These are phyloP conservation scores for Exophiala bonariae DNA, from an alignment of 2,329 filamentous ascomycete genomes.

Conservation along the genomic window DNA sequence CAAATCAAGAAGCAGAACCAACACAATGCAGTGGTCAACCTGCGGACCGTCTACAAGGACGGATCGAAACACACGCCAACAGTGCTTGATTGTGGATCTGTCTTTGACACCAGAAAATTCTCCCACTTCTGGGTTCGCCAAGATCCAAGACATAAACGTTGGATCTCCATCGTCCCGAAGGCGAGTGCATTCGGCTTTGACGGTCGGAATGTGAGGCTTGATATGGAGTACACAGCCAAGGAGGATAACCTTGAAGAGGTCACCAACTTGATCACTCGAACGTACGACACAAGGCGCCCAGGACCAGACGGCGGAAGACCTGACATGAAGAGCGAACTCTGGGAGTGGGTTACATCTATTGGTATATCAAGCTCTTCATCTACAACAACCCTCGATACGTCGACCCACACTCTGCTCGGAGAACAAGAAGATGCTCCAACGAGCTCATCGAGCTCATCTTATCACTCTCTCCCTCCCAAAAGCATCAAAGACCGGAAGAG, in stretches of 20 bases:
- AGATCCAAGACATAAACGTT: slow-evolving; percentile 20
- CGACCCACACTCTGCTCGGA: not conserved
- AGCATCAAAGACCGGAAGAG: slow-evolving; percentile 28
- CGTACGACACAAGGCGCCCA: slow-evolving; percentile 23
- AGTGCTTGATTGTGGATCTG: slow-evolving; percentile 3
- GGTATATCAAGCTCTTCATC: slow-evolving; percentile 50
- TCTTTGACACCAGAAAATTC: slow-evolving; percentile 7
- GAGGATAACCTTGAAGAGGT: slow-evolving; percentile 9
- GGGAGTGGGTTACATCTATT: slow-evolving; percentile 36
- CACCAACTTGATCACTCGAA: slow-evolving; percentile 19
- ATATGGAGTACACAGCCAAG: not conserved
- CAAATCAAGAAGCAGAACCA: slow-evolving; percentile 10
- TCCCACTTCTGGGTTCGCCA: slow-evolving; percentile 28
- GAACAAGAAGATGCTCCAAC: not conserved
- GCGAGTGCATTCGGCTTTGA: slow-evolving; percentile 2
- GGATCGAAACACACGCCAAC: slow-evolving; percentile 12
- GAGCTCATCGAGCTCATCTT: not conserved
- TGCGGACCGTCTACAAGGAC: slow-evolving; percentile 18
- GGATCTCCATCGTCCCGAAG: slow-evolving; percentile 24
- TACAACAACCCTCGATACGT: slow-evolving; percentile 1
- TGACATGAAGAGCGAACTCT: slow-evolving; percentile 25
- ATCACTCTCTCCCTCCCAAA: slow-evolving; percentile 17
- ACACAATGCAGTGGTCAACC: slow-evolving; percentile 14
- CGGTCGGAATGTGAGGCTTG: not conserved
- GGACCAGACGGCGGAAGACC: slow-evolving; percentile 19